Evolutionary conservation across 192 early-diverging fungal species (phyloP).

Genomic region (Pecoramyces ruminantium): DNA sequence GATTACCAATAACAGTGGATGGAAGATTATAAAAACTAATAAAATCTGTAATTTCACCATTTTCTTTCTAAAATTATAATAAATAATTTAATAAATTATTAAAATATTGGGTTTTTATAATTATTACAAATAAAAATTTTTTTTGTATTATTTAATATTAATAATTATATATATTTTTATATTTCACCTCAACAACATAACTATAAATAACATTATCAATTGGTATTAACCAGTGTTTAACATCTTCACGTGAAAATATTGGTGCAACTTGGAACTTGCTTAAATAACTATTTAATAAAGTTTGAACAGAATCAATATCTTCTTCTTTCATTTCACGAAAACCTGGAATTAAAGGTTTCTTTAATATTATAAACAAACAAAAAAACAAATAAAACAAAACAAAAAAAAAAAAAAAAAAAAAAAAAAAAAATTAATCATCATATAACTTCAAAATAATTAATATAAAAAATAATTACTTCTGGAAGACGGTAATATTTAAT

Average conservation of each 20-base stretch:
- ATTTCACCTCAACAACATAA: slow-evolving; percentile 72
- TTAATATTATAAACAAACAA: no score
- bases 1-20: slow-evolving; percentile 70
- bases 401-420: no score
- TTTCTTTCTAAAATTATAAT: slow-evolving; percentile 13
- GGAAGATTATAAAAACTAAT: slow-evolving; percentile 89
- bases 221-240: slow-evolving; percentile 81
- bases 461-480: no score
- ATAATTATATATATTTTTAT: not conserved
- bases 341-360: slow-evolving; percentile 37
- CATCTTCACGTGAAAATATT: slow-evolving; percentile 66
- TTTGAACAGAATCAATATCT: slow-evolving; percentile 58
- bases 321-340: slow-evolving; percentile 59
- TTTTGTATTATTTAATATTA: not conserved
- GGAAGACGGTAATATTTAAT: slow-evolving; percentile 57
- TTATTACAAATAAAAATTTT: not conserved
- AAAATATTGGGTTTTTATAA: not conserved
- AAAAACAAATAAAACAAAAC: no score
- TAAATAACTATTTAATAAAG: slow-evolving; percentile 57
- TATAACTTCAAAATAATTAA: no score
- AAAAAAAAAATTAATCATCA: no score
- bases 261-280: slow-evolving; percentile 43
- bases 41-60: slow-evolving; percentile 64
- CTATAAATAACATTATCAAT: slow-evolving; percentile 72
- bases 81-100: not conserved